A percentile compares a stretch with the other conserved stretches of the same genome.
These are phyloP conservation scores for Eimeria sp. DNA, from an alignment of 169 alveolate species.

Conservation along the genomic window DNA sequence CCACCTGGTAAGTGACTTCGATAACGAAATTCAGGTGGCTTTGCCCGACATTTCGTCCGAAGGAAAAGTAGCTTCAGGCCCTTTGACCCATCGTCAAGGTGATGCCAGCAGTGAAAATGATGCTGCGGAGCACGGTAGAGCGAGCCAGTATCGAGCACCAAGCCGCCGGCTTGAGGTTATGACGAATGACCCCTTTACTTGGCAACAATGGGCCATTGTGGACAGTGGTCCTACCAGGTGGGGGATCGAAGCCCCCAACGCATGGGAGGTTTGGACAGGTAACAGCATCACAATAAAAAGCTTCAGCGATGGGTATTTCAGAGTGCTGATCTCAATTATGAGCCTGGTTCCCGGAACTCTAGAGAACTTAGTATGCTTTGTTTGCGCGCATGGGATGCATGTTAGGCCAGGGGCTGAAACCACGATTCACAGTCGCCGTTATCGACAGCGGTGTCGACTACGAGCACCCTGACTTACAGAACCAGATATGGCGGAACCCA, in stretches of 20 bases:
- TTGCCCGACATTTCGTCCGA: background rate
- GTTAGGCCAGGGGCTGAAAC: slow-evolving; percentile 63
- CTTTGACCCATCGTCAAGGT: background rate
- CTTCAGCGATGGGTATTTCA: background rate
- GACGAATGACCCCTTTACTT: slow-evolving; percentile 83
- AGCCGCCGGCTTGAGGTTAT: slow-evolving; percentile 75
- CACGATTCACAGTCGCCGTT: slow-evolving; percentile 85
- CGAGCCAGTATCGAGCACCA: background rate
- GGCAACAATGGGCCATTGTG: slow-evolving; percentile 83
- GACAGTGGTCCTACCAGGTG: slow-evolving; percentile 79
- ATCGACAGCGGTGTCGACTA: slow-evolving; percentile 88
- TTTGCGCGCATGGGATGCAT: background rate
- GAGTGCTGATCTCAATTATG: background rate
- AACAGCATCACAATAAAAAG: background rate
- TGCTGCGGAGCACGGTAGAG: background rate
- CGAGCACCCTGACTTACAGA: slow-evolving; percentile 88
- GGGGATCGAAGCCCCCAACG: slow-evolving; percentile 84
- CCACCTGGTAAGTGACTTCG: slow-evolving; percentile 77
- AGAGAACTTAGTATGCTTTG: background rate
- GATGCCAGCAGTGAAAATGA: background rate
- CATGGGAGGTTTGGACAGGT: slow-evolving; percentile 85
- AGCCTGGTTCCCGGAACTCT: background rate
- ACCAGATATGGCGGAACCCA: slow-evolving; percentile 86
- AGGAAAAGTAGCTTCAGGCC: background rate
- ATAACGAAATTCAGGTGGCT: slow-evolving; percentile 19